A percentile compares a stretch with the other conserved stretches of the same genome.
Evolutionary conservation across 805 yeast species (phyloP).

Genomic region (Wickerhamiella alocasiicola): DNA sequence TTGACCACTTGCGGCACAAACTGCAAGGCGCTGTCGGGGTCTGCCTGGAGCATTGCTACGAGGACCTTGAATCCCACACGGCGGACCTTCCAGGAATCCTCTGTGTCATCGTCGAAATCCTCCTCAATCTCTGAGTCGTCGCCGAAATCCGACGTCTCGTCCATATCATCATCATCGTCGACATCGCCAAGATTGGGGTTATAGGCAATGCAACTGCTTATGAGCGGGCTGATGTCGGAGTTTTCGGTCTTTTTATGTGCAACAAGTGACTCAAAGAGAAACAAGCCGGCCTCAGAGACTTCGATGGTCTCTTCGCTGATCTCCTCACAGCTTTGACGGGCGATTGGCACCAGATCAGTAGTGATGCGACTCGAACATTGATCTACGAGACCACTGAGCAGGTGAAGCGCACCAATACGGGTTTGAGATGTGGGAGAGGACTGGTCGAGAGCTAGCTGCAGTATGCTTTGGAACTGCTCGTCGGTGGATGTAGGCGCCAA

Average conservation of each 20-base stretch:
- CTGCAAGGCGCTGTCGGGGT: background rate
- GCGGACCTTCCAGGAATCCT: conserved; percentile 11
- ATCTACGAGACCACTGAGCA: conserved; percentile 13
- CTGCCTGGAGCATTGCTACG: background rate
- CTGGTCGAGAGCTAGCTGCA: background rate
- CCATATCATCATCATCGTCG: conserved; percentile 7
- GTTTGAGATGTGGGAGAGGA: conserved; percentile 9
- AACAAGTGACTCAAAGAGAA: conserved; percentile 26
- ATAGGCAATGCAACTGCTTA: background rate
- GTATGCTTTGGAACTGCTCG: conserved; percentile 19
- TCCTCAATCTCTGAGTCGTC: conserved; percentile 8
- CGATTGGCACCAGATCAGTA: conserved; percentile 17
- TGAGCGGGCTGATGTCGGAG: background rate
- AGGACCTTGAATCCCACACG: background rate
- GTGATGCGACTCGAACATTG: conserved; percentile 17
- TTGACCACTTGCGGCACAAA: conserved; percentile 1
- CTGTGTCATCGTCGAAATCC: conserved; percentile 10
- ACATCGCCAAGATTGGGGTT: conserved; percentile 10
- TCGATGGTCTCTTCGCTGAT: conserved; percentile 25
- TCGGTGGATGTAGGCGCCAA: conserved; percentile 27
- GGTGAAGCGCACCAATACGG: conserved; percentile 15
- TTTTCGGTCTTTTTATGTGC: background rate
- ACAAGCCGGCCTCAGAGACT: conserved; percentile 39
- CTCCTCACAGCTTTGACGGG: conserved; percentile 9
- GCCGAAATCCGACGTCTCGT: conserved; percentile 1